Conservation (phyloP, 2,329 filamentous ascomycete genomes). For the Eutypa lata region DNA sequence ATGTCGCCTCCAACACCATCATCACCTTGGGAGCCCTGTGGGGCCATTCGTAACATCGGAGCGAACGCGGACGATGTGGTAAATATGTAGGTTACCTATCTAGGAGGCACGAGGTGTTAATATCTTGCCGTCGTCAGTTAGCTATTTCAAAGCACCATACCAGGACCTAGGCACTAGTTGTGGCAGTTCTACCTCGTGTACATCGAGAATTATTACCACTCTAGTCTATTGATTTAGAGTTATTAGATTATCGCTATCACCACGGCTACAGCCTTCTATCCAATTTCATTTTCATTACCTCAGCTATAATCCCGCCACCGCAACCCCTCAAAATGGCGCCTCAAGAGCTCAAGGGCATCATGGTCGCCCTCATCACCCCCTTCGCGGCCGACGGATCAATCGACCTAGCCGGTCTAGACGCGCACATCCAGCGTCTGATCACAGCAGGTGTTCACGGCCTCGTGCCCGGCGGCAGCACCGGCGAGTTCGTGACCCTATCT, state of each 20-base stretch:
- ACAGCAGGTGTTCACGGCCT: conserved; percentile 44
- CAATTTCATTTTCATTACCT: background rate
- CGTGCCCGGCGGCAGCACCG: conserved; percentile 48
- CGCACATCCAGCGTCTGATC: conserved; percentile 44
- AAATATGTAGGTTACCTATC: background rate
- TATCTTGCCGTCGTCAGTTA: background rate
- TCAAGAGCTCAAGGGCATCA: conserved; percentile 35
- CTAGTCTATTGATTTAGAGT: no score
- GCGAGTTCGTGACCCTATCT: conserved; percentile 45
- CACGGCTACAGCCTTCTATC: background rate
- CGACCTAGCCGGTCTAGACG: conserved; percentile 35
- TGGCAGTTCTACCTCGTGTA: background rate
- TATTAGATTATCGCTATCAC: no score
- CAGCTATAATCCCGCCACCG: background rate
- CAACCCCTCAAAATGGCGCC: background rate
- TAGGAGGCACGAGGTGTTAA: background rate
- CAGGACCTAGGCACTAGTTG: no score
- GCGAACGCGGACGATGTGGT: background rate
- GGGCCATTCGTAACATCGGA: background rate
- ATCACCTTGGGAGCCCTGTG: background rate
- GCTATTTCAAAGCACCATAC: background rate
- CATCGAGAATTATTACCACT: no score
- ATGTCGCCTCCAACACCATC: background rate
- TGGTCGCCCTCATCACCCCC: conserved; percentile 47
- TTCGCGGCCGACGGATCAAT: conserved; percentile 41